A percentile compares a stretch with the other conserved stretches of the same genome.
Evolutionary conservation across 148 eudicot species (phyloP).

Genomic region (Chenopodium quinoa): DNA sequence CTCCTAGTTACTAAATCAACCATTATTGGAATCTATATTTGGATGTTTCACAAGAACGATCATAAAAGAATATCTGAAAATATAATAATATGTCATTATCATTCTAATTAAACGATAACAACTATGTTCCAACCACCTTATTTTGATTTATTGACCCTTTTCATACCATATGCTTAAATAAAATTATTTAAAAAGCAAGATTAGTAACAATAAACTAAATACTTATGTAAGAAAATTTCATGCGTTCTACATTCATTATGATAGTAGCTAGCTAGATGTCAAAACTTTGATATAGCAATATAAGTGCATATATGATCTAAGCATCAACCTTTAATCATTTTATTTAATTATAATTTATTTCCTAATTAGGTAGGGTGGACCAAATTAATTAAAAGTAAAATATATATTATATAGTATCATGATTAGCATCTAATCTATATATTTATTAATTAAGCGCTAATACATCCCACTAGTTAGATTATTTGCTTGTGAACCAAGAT

Average conservation of each 20-base stretch:
- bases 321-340: conserved; percentile 8
- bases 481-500: conserved; percentile 44
- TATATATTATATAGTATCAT: conserved; percentile 4
- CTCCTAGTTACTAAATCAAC: not conserved
- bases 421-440: conserved; percentile 11
- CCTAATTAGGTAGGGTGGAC: conserved; percentile 10
- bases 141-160: not conserved
- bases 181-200: not conserved
- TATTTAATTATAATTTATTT: not conserved
- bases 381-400: conserved; percentile 4
- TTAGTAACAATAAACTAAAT: not conserved
- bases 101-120: not conserved
- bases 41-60: not conserved
- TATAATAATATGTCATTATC: not conserved
- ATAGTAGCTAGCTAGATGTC: not conserved
- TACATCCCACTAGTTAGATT: conserved; percentile 3
- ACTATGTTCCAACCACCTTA: not conserved
- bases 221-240: not conserved
- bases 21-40: not conserved
- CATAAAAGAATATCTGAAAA: not conserved
- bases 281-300: not conserved
- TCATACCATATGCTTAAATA: not conserved
- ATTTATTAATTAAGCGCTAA: not conserved
- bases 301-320: not conserved
- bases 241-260: not conserved